Evolutionary conservation across 805 yeast species (phyloP), one percentile per base, ranked within the genome.

Genomic region (Candida chauliodis): DNA sequence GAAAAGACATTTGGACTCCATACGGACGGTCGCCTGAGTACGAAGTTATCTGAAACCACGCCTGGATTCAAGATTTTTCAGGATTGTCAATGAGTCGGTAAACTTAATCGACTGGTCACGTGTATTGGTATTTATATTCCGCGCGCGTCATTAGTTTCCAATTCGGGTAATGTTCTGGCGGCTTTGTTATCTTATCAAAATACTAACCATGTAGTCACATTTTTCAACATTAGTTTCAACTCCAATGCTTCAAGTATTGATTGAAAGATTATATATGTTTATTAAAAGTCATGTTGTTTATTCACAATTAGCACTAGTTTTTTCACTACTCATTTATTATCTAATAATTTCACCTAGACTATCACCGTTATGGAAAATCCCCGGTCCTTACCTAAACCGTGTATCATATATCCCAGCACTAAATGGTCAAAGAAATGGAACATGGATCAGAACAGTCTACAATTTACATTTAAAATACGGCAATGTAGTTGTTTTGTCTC

Each of bases 401-500:
- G 44, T 78, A 11, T 56, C 80, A 1, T 52, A 53, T 16, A 38
- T 60, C 10, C 61, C 60, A 13, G 50, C 61, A 3, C 54, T 65
- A 25, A 49, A 61, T 29, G 58, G 64, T 21, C 68, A 73, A 42
- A 65, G 84, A 39, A 77, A 69, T 43, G 59, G 61, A 22, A 63
- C 59, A 25, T 66, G 72, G 71, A 53, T 63, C 13, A 28, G 44
- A 14, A 45, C 41, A 6, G 73, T 81, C 2, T 73, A 78, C 40
- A 27, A 51, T 3, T 57, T 81, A 41, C 90, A 83, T 49, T 33
- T 52, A 32, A 53, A 60, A 41, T 79, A 79, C 48, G 90, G 89
- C 1, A 72, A 81, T 6, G 75, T 81, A 3, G 78, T 83, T 4
- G 62, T 83, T 16, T 56, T 83, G 10, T 69, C 78, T 1, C 88